Base-by-base conservation (phyloP, 768 basidiomycete genomes). In the Phaffia australis region DNA sequence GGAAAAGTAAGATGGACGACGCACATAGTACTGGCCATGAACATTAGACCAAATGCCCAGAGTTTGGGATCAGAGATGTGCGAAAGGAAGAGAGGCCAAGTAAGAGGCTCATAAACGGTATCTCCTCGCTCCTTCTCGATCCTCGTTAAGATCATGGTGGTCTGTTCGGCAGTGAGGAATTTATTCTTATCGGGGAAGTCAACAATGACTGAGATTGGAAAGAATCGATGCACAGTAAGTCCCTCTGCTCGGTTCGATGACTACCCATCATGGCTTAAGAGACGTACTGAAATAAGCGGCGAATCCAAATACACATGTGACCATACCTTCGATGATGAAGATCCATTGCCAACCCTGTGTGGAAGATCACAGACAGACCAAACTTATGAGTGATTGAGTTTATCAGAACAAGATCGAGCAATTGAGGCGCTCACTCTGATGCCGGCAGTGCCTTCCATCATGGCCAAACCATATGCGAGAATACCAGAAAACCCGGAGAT, bases 161-260 rank as follows among this genome's bases (percentile, higher is more conserved):
- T 73, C 66, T 76, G 70, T 19, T 73, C 72, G 5, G 57, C 60
- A 4, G 65, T 69, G 25, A 76, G 69, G 70, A 75, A 76, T 46
- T 63, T 72, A 49, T 66, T 69, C 65, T 74, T 75, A 49, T 75
- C 75, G 25, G 75, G 75, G 73, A 76, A 76, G 58, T 76, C 74
- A 59, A 73, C 71, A 62, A 75, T 73, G 56, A 73, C 65, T n/a
- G n/a, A n/a, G n/a, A n/a, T 48, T 71, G 9, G 27, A 68, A 27
- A 25, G 67, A 70, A 29, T 75, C 50, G 23, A 70, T 14, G 42
- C 70, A 71, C 21, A 74, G 69, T n/a, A n/a, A n/a, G n/a, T n/a
- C n/a, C n/a, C n/a, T n/a, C n/a, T n/a, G n/a, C n/a, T n/a, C n/a
- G n/a, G n/a, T n/a, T n/a, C n/a, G n/a, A n/a, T n/a, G n/a, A n/a